These are phyloP conservation scores for Jackrogersella minutella DNA, from an alignment of 495 filamentous ascomycete species.

Conservation along the genomic window DNA sequence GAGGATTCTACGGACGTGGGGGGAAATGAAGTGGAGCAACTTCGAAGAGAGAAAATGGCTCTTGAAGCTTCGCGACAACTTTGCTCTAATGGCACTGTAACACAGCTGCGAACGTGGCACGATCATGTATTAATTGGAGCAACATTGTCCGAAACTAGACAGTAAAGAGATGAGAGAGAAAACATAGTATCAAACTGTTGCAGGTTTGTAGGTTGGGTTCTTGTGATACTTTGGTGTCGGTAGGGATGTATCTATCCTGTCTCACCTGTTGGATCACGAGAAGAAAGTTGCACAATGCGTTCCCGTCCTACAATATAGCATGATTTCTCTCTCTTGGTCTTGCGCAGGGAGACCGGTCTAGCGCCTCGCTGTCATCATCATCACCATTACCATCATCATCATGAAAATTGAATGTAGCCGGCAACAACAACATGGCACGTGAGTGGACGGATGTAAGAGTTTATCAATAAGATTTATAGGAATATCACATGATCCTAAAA, in stretches of 20 bases:
- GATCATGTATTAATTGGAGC: conserved; percentile 20
- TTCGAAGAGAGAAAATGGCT: not conserved
- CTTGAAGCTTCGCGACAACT: not conserved
- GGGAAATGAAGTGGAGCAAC: conserved; percentile 8
- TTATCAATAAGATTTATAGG: conserved; percentile 8
- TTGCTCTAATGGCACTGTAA: conserved; percentile 18
- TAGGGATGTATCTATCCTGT: conserved; percentile 26
- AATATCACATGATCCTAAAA: conserved; percentile 22
- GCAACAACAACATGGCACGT: not conserved
- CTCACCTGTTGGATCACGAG: conserved; percentile 31
- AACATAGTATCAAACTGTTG: conserved; percentile 1
- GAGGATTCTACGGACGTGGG: conserved; percentile 19
- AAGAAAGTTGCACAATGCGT: conserved; percentile 21
- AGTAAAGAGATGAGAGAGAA: not conserved
- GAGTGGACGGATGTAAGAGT: conserved; percentile 1
- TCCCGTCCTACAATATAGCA: conserved; percentile 7
- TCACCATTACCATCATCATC: not conserved
- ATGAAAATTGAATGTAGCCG: not conserved
- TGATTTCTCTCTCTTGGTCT: not conserved
- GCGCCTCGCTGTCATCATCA: not conserved
- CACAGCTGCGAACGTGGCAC: conserved; percentile 16
- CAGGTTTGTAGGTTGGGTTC: conserved; percentile 4
- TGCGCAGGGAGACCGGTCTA: not conserved
- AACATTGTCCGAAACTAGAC: conserved; percentile 17
- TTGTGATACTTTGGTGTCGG: conserved; percentile 22